phyloP scores from a whole-genome alignment of 1,284 basidiomycete genomes.

The Naganishia liquefaciens region DNA sequence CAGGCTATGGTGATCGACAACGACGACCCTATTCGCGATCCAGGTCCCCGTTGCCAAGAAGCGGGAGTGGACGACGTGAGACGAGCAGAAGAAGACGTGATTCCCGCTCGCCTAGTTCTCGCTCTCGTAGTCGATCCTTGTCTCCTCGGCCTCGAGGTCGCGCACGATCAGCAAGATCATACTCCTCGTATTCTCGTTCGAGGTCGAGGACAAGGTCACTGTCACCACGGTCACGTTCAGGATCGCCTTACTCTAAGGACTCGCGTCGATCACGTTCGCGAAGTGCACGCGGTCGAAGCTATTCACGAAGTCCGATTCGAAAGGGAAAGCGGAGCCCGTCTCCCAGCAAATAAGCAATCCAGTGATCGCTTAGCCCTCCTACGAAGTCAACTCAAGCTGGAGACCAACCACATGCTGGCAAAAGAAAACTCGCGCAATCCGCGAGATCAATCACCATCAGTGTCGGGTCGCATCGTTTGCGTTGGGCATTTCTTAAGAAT shows the following conservation, averaged over 20 bases:
- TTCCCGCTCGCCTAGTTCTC: constrained; percentile 9
- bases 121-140: constrained; percentile 29
- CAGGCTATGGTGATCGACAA: constrained; percentile 10
- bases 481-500: too few species aligned
- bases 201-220: constrained; percentile 33
- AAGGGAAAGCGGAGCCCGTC: constrained; percentile 30
- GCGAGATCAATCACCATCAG: too few species aligned
- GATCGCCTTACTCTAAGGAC: constrained; percentile 19
- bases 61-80: constrained; percentile 33
- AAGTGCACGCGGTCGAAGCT: constrained; percentile 34
- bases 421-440: neutral
- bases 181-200: constrained; percentile 30
- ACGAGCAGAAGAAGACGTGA: constrained; percentile 35
- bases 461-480: too few species aligned
- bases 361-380: neutral
- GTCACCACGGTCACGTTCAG: constrained; percentile 30
- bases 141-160: constrained; percentile 27
- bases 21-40: constrained; percentile 23
- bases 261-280: constrained; percentile 32
- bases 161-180: constrained; percentile 19
- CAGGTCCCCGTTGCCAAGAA: constrained; percentile 30
- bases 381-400: neutral
- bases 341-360: constrained; percentile 20
- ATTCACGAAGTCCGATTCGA: constrained; percentile 22
- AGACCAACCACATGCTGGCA: neutral